Evolutionary conservation across 495 filamentous ascomycete species (phyloP).

Genomic region (Penicillium maclennaniae): DNA sequence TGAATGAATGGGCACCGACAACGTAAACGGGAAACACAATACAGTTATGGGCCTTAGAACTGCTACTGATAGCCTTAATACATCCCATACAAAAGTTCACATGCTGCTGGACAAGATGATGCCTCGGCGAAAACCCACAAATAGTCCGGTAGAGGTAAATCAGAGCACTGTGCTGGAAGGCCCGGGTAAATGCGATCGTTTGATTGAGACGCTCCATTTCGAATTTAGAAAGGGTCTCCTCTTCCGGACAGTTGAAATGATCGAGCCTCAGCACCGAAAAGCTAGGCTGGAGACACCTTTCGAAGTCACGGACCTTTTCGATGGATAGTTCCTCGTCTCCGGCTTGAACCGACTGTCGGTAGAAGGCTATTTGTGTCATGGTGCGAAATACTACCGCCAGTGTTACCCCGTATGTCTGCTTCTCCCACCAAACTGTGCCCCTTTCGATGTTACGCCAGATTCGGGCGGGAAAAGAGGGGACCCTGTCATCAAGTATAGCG

Average conservation of each 20-base stretch:
- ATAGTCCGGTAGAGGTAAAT: constrained; percentile 21
- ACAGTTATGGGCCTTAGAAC: constrained; percentile 18
- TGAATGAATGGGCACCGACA: constrained; percentile 16
- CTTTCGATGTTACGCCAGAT: constrained; percentile 18
- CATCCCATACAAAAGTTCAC: constrained; percentile 13
- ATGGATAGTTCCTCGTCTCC: constrained; percentile 5
- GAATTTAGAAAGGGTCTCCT: constrained; percentile 2
- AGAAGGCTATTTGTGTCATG: constrained; percentile 16
- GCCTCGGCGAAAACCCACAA: constrained; percentile 14
- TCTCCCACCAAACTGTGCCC: constrained; percentile 21
- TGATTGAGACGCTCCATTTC: constrained; percentile 10
- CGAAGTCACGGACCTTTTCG: constrained; percentile 11
- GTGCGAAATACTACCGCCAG: constrained; percentile 12
- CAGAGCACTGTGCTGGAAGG: constrained; percentile 19
- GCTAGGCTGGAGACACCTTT: constrained; percentile 8
- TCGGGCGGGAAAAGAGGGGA: constrained; percentile 15
- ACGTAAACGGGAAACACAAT: constrained; percentile 20
- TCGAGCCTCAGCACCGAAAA: constrained; percentile 6
- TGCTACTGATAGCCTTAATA: constrained; percentile 14
- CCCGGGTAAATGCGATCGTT: constrained; percentile 13
- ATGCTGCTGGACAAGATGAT: constrained; percentile 19
- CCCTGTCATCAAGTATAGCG: constrained; percentile 12
- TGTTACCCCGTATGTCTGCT: constrained; percentile 14
- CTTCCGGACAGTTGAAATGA: constrained; percentile 9
- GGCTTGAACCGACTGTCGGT: constrained; percentile 11